These are phyloP conservation scores for Kodamaea sagamina DNA, from an alignment of 805 yeast species.

Conservation along the genomic window DNA sequence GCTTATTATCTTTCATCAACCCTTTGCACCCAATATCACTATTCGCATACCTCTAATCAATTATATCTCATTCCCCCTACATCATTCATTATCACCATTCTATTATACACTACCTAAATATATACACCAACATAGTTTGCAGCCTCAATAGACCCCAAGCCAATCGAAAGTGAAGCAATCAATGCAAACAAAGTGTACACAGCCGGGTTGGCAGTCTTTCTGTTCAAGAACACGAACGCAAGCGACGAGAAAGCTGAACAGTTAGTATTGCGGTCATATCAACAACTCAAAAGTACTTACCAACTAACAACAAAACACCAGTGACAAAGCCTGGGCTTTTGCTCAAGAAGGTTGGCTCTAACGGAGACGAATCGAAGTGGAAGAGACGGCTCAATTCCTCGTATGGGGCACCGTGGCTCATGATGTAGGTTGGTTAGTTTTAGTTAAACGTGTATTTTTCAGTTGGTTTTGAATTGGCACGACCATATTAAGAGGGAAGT, in stretches of 20 bases:
- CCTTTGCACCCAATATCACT: too few species aligned
- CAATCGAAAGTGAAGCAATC: slow-evolving; percentile 41
- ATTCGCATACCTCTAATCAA: too few species aligned
- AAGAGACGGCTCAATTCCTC: slow-evolving; percentile 27
- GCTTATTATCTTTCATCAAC: too few species aligned
- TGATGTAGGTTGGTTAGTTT: slow-evolving; percentile 4
- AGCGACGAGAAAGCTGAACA: slow-evolving; percentile 30
- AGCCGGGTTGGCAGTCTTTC: slow-evolving; percentile 25
- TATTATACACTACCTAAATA: slow-evolving; percentile 24
- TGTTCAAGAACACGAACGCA: slow-evolving; percentile 30
- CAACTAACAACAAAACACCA: slow-evolving; percentile 24
- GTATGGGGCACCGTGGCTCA: slow-evolving; percentile 30
- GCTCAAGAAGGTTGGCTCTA: slow-evolving; percentile 22
- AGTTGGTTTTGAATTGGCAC: not conserved
- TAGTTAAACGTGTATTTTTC: slow-evolving; percentile 3
- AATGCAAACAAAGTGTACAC: slow-evolving; percentile 30
- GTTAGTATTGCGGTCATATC: not conserved
- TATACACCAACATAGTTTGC: slow-evolving; percentile 48
- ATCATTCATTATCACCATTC: not conserved
- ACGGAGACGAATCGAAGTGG: slow-evolving; percentile 23
- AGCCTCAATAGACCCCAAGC: slow-evolving; percentile 37
- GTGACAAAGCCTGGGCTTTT: slow-evolving; percentile 23
- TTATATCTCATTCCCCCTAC: too few species aligned
- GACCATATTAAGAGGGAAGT: not conserved
- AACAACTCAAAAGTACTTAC: slow-evolving; percentile 19